These are phyloP conservation scores for Wickerhamiella musiphila DNA, from an alignment of 805 yeast genomes.

Conservation along the genomic window DNA sequence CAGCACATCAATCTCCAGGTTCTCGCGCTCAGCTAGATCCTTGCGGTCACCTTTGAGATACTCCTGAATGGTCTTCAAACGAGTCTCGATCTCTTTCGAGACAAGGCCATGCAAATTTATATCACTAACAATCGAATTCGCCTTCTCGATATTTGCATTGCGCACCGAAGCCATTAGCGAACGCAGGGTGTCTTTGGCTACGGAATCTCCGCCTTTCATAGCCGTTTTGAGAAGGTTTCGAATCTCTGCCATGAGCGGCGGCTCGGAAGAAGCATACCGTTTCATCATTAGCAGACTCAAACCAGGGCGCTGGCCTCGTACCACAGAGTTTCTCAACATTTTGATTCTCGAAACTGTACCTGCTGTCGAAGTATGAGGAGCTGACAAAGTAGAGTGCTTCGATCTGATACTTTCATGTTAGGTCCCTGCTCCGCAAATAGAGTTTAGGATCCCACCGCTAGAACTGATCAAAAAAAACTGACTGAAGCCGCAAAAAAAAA, in stretches of 20 bases:
- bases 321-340: too few relatives aligned
- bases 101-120: conserved; percentile 26
- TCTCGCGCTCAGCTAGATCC: conserved; percentile 40
- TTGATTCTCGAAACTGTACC: too few relatives aligned
- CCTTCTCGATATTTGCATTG: conserved; percentile 20
- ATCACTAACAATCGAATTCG: conserved; percentile 17
- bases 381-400: too few relatives aligned
- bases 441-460: too few relatives aligned
- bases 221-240: conserved; percentile 31
- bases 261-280: conserved; percentile 13
- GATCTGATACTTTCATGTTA: too few relatives aligned
- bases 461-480: too few relatives aligned
- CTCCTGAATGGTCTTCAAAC: conserved; percentile 33
- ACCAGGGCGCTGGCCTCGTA: too few relatives aligned
- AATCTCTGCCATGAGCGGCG: conserved; percentile 22
- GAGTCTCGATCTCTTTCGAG: conserved; percentile 23
- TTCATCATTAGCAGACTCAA: neutral
- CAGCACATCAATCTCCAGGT: conserved; percentile 29
- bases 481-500: too few relatives aligned
- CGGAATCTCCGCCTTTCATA: conserved; percentile 29
- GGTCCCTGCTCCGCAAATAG: too few relatives aligned
- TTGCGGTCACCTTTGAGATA: conserved; percentile 29
- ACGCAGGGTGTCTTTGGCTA: conserved; percentile 18
- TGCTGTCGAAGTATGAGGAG: too few relatives aligned
- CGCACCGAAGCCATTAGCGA: conserved; percentile 22